Percentiles rank a stretch among this genome's conserved stretches.
Evolutionary conservation across 768 basidiomycete species (phyloP).

Genomic region (Gautieria morchelliformis): DNA sequence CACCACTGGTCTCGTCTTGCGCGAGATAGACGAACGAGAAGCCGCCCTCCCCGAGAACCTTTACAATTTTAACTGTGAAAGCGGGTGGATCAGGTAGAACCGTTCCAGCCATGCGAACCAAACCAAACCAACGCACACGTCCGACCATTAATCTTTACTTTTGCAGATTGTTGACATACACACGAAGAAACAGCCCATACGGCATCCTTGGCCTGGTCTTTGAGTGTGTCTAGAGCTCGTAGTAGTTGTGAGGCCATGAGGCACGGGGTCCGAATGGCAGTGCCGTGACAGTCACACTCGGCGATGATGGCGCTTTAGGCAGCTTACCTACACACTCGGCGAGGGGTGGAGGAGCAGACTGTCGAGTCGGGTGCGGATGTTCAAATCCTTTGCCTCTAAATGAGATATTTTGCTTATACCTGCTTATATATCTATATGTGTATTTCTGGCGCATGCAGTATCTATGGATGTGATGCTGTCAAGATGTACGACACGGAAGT

Average conservation of each 20-base stretch:
- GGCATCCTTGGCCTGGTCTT: slow-evolving; percentile 74
- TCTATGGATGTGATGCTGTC: too few species aligned
- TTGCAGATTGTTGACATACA: slow-evolving; percentile 71
- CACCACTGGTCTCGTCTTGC: slow-evolving; percentile 78
- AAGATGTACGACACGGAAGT: too few species aligned
- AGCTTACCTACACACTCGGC: too few species aligned
- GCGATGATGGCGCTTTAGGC: too few species aligned
- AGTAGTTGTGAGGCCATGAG: slow-evolving; percentile 25
- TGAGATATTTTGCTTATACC: too few species aligned
- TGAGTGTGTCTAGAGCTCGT: slow-evolving; percentile 44
- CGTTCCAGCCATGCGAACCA: background rate
- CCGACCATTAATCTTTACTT: slow-evolving; percentile 91
- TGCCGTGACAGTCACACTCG: too few species aligned
- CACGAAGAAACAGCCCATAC: slow-evolving; percentile 76
- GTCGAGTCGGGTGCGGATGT: too few species aligned
- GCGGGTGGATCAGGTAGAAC: background rate
- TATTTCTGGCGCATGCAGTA: too few species aligned
- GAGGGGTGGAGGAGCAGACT: too few species aligned
- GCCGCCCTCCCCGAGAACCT: slow-evolving; percentile 92
- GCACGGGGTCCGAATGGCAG: too few species aligned
- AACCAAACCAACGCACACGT: slow-evolving; percentile 54
- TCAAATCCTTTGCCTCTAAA: too few species aligned
- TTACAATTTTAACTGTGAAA: slow-evolving; percentile 75
- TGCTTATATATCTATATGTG: too few species aligned
- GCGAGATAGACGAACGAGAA: slow-evolving; percentile 89